Evolutionary conservation across 768 basidiomycete species (phyloP), one percentile per base, ranked within the genome.

Genomic region (Leccinellum rugosiceps): DNA sequence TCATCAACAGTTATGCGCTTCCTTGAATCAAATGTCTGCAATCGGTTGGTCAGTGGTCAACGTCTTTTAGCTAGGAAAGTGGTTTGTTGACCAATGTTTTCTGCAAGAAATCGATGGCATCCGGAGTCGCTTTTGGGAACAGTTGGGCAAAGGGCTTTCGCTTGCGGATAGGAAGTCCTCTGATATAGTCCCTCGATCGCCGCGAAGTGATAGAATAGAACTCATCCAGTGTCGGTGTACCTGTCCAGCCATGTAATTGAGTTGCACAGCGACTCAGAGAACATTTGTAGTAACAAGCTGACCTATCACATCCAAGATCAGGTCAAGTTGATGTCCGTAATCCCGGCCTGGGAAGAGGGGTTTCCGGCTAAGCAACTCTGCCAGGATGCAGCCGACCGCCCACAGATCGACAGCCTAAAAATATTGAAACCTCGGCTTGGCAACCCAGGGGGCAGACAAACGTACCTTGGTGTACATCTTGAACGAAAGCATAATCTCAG

Each of bases 401-500:
- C 86, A 89, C 58, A 87, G 76, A 67, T 88, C 88, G 58, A 88
- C 83, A n/a, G 84, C 83, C 82, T 80, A 57, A 60, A 31, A 19
- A 44, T 25, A 55, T 31, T 44, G 49, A 32, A 32, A 35, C 32
- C 21, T 7, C 35, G 60, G 61, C 25, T 59, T 54, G 43, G 60
- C 26, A 59, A 58, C 47, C 52, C 6, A 35, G 47, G 35, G n/a
- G 30, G 32, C 52, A 53, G 38, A 23, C 32, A 25, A 35, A 26
- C 59, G 19, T 60, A 84, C 86, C 78, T 87, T 87, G 56, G 86
- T 87, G 69, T 88, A 88, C 85, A 88, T 88, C 76, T 92, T 92
- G 83, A 94, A 94, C 3, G 88, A 91, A 52, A 94, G 78, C 93
- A 96, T 96, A 68, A 95, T 93, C 72, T 96, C 94, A 0, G 92